Conservation (phyloP, 768 basidiomycete genomes). For the Mycena filopes region DNA sequence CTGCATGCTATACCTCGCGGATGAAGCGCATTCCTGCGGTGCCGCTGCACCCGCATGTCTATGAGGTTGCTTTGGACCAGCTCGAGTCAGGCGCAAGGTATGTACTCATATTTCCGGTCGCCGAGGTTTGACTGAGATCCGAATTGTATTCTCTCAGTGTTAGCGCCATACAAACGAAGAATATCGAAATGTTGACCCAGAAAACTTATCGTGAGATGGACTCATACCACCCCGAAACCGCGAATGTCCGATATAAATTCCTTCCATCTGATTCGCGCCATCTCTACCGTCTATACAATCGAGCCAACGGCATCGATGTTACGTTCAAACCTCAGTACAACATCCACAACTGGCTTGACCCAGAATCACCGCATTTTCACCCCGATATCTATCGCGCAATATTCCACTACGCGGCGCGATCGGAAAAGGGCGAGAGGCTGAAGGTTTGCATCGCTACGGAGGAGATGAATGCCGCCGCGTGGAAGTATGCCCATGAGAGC, state of each 20-base stretch:
- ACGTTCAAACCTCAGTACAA: constrained; percentile 31
- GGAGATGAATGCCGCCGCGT: constrained; percentile 37
- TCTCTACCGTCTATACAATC: constrained; percentile 37
- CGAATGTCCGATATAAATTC: constrained; percentile 35
- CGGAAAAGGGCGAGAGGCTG: constrained; percentile 36
- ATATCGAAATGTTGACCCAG: neutral
- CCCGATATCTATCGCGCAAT: constrained; percentile 23
- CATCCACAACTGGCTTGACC: neutral
- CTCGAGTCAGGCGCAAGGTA: constrained; percentile 32
- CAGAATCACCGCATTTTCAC: neutral
- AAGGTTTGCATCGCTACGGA: constrained; percentile 45
- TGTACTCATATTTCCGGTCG: neutral
- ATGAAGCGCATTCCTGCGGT: constrained; percentile 37
- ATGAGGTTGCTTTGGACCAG: constrained; percentile 35
- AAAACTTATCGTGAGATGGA: constrained; percentile 17
- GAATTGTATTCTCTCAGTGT: neutral
- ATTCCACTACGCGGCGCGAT: constrained; percentile 41
- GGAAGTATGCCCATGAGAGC: constrained; percentile 34
- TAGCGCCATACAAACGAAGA: neutral
- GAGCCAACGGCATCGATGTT: constrained; percentile 14
- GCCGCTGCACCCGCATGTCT: constrained; percentile 47
- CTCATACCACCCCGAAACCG: neutral
- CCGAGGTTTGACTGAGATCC: too few relatives aligned
- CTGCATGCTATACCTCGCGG: constrained; percentile 34
- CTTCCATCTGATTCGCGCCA: constrained; percentile 32